Conservation (phyloP, 2,329 filamentous ascomycete species). For the Talaromyces rugulosus region DNA sequence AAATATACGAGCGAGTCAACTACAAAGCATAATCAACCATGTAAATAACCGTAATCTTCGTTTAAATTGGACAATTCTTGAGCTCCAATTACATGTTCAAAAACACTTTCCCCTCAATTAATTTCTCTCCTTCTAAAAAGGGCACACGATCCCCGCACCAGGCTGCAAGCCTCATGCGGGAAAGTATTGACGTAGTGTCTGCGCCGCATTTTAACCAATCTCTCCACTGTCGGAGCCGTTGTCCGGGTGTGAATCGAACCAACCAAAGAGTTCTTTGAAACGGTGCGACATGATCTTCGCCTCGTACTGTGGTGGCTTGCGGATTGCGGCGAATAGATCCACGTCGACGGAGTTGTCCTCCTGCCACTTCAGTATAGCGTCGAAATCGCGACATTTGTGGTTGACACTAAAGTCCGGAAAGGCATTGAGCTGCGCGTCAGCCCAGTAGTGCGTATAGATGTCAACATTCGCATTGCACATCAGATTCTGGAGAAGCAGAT, state of each 20-base stretch:
- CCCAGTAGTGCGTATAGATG: background rate
- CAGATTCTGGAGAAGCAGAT: slow-evolving; percentile 2
- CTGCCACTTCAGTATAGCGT: slow-evolving; percentile 5
- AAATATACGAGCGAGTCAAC: no score
- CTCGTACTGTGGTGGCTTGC: slow-evolving; percentile 1
- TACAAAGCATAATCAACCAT: no score
- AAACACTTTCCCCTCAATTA: background rate
- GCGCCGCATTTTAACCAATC: background rate
- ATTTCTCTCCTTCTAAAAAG: background rate
- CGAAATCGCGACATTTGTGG: slow-evolving; percentile 7
- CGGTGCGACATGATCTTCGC: slow-evolving; percentile 3
- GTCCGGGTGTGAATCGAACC: background rate
- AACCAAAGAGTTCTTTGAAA: slow-evolving; percentile 3
- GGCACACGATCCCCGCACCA: no score
- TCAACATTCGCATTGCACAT: slow-evolving; percentile 2
- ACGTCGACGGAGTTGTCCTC: background rate
- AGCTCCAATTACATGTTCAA: no score
- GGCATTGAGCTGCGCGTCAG: background rate
- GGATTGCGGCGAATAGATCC: background rate
- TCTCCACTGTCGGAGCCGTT: slow-evolving; percentile 1
- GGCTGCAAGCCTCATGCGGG: no score
- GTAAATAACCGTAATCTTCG: no score
- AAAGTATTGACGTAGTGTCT: no score
- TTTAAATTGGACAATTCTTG: no score
- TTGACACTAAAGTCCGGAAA: slow-evolving; percentile 4